phyloP scores from a whole-genome alignment of 1,284 basidiomycete species.

The Leccinum ambiguum region DNA sequence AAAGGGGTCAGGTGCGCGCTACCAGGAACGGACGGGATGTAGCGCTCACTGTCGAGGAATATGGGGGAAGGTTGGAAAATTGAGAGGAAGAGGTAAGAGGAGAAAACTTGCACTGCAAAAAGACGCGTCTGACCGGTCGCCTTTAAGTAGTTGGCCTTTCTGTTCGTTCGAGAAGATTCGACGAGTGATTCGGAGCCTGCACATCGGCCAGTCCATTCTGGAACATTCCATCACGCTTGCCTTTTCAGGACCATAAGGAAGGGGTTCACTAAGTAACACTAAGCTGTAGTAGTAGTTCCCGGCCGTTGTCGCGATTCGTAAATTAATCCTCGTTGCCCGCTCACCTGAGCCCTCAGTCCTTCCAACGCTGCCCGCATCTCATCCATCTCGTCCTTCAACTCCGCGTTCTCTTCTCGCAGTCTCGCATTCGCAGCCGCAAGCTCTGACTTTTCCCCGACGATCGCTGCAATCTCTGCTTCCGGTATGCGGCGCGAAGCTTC shows the following conservation, averaged over 20 bases:
- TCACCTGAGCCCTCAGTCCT: slow-evolving; percentile 53
- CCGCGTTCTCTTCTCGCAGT: slow-evolving; percentile 56
- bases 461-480: slow-evolving; percentile 40
- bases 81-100: slow-evolving; percentile 16
- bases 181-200: slow-evolving; percentile 33
- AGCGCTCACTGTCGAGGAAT: slow-evolving; percentile 21
- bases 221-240: slow-evolving; percentile 34
- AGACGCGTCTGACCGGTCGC: slow-evolving; percentile 22
- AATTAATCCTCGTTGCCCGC: slow-evolving; percentile 45
- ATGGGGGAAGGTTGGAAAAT: slow-evolving; percentile 6
- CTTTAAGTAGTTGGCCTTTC: slow-evolving; percentile 45
- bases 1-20: slow-evolving; percentile 13
- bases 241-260: slow-evolving; percentile 26
- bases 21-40: not conserved
- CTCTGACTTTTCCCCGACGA: slow-evolving; percentile 45
- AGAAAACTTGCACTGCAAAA: slow-evolving; percentile 10
- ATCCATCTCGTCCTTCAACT: slow-evolving; percentile 63
- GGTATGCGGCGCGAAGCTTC: slow-evolving; percentile 36
- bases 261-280: not conserved
- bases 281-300: slow-evolving; percentile 13
- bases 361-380: slow-evolving; percentile 74
- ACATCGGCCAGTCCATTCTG: slow-evolving; percentile 23
- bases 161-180: slow-evolving; percentile 57
- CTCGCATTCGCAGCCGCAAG: slow-evolving; percentile 47
- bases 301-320: slow-evolving; percentile 31